Evolutionary conservation across 2,329 filamentous ascomycete genomes (phyloP).

Genomic region (Boeremia exigua): DNA sequence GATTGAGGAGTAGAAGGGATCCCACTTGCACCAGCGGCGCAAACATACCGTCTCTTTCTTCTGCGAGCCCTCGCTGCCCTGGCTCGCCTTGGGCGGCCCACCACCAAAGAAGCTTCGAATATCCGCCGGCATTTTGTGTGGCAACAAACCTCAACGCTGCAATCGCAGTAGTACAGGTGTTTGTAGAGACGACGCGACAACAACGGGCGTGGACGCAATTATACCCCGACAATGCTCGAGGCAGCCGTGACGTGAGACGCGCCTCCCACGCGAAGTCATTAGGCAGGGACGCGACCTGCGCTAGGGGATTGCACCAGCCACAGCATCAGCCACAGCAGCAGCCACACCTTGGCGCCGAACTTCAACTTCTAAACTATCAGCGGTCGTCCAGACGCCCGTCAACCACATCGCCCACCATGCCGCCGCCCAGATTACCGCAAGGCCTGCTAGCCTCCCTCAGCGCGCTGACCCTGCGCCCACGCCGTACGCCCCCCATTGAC

Average conservation of each 20-base stretch:
- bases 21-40: neutral
- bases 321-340: slow-evolving; percentile 11
- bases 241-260: slow-evolving; percentile 23
- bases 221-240: slow-evolving; percentile 6
- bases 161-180: neutral
- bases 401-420: slow-evolving; percentile 39
- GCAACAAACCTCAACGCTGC: neutral
- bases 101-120: slow-evolving; percentile 91
- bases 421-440: slow-evolving; percentile 47
- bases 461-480: slow-evolving; percentile 35
- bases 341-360: slow-evolving; percentile 30
- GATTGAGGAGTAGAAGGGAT: neutral
- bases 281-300: slow-evolving; percentile 3
- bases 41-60: slow-evolving; percentile 43
- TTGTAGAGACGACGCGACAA: neutral
- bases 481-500: slow-evolving; percentile 40
- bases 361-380: neutral
- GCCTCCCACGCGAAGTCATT: slow-evolving; percentile 22
- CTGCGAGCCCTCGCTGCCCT: slow-evolving; percentile 38
- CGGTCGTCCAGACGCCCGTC: no score
- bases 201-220: slow-evolving; percentile 9
- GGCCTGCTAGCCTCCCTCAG: slow-evolving; percentile 45
- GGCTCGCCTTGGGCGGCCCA: slow-evolving; percentile 68
- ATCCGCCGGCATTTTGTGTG: slow-evolving; percentile 73
- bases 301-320: slow-evolving; percentile 12